These are phyloP conservation scores for Entoloma clypeatum DNA, from an alignment of 1,284 basidiomycete genomes.

Conservation along the genomic window DNA sequence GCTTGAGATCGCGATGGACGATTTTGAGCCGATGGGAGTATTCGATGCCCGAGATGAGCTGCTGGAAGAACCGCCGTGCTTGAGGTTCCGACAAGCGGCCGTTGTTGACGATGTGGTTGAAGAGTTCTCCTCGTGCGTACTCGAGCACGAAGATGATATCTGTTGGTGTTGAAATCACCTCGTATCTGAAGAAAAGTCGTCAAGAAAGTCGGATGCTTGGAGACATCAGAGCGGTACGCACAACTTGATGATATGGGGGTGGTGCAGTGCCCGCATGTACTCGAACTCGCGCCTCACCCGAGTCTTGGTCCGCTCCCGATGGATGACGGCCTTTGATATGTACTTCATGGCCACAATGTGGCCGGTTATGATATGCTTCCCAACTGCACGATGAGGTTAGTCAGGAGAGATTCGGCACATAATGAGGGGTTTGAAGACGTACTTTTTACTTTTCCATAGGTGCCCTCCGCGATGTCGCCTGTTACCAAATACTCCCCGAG, in stretches of 20 bases:
- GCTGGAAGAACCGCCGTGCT: conserved; percentile 91
- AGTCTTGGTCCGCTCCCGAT: conserved; percentile 86
- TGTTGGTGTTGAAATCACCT: conserved; percentile 89
- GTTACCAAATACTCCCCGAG: conserved; percentile 78
- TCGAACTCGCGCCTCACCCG: conserved; percentile 94
- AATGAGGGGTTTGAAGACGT: conserved; percentile 34
- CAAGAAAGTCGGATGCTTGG: conserved; percentile 6
- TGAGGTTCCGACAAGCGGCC: conserved; percentile 84
- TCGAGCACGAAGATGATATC: conserved; percentile 97
- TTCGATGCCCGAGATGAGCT: conserved; percentile 93
- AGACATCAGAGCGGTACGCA: conserved; percentile 36
- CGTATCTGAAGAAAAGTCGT: conserved; percentile 61
- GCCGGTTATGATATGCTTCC: conserved; percentile 90
- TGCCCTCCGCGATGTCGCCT: conserved; percentile 81
- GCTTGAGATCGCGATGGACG: conserved; percentile 94
- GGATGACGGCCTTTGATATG: conserved; percentile 93
- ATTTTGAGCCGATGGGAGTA: conserved; percentile 94
- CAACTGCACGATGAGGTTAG: conserved; percentile 56
- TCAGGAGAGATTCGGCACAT: conserved; percentile 16
- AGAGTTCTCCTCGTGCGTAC: conserved; percentile 88
- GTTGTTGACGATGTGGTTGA: conserved; percentile 91
- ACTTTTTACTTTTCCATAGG: conserved; percentile 99
- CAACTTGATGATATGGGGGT: conserved; percentile 97
- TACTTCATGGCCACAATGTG: conserved; percentile 98
- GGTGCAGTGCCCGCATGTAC: conserved; percentile 87